Evolutionary conservation across 441 rosid species (phyloP).

Genomic region (Syzygium syzygioides): DNA sequence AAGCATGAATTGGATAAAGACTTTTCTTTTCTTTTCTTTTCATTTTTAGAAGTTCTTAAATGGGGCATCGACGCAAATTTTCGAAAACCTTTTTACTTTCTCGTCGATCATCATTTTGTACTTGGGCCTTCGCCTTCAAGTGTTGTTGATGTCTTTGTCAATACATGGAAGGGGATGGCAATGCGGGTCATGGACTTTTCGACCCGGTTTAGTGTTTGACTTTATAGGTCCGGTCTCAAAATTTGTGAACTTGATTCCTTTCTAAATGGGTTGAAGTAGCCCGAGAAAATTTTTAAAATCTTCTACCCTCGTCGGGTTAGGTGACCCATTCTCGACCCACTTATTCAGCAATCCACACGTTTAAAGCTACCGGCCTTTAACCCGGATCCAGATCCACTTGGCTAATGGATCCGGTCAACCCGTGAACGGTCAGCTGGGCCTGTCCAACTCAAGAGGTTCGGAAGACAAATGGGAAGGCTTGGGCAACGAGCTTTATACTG

Average conservation of each 20-base stretch:
- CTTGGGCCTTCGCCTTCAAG: background rate
- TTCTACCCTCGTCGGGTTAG: background rate
- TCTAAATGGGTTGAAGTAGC: background rate
- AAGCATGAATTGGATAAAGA: background rate
- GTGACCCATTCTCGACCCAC: background rate
- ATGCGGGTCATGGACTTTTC: background rate
- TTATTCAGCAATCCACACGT: background rate
- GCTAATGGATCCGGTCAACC: rapidly evolving
- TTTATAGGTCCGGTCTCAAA: background rate
- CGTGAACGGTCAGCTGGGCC: background rate
- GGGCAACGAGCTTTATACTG: background rate
- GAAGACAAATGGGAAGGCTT: background rate
- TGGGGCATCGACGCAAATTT: background rate
- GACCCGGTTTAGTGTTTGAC: background rate
- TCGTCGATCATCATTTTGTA: background rate
- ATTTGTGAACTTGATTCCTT: background rate
- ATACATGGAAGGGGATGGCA: background rate
- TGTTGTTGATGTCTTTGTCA: background rate
- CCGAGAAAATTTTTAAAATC: background rate
- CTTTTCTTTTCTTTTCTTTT: too few species aligned
- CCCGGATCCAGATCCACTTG: background rate
- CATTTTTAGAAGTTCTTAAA: background rate
- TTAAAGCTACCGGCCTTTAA: background rate
- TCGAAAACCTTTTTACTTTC: background rate
- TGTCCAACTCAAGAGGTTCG: background rate